Conservation (phyloP, 352 stramenopile species). For the Phytophthora fragariaefolia region DNA sequence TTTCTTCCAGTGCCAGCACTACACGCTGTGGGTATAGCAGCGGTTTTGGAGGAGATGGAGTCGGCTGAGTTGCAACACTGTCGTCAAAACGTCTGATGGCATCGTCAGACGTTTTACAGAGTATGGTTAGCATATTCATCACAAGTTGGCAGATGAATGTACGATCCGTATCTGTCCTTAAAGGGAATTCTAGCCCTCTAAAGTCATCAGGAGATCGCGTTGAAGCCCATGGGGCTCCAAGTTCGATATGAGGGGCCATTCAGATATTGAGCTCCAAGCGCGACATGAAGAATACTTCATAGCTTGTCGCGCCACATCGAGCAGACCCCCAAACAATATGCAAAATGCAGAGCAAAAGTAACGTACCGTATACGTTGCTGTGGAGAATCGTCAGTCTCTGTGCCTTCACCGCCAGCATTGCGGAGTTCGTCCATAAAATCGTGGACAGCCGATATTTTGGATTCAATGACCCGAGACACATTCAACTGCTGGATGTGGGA, state of each 20-base stretch:
- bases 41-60: slow-evolving; percentile 35
- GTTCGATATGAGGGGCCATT: slow-evolving; percentile 35
- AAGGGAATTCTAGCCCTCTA: slow-evolving; percentile 83
- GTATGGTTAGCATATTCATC: slow-evolving; percentile 9
- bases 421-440: slow-evolving; percentile 70
- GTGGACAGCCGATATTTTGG: slow-evolving; percentile 63
- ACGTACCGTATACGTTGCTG: slow-evolving; percentile 59
- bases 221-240: slow-evolving; percentile 9
- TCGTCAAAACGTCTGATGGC: slow-evolving; percentile 39
- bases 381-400: slow-evolving; percentile 60
- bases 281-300: slow-evolving; percentile 9
- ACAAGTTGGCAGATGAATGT: slow-evolving; percentile 37
- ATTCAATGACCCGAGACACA: slow-evolving; percentile 52
- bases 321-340: slow-evolving; percentile 24
- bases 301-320: slow-evolving; percentile 24
- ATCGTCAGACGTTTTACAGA: neutral
- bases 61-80: slow-evolving; percentile 35
- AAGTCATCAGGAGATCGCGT: slow-evolving; percentile 88
- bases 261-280: slow-evolving; percentile 17
- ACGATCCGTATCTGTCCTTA: slow-evolving; percentile 92
- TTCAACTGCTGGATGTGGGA: slow-evolving; percentile 36
- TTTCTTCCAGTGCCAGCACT: slow-evolving; percentile 49
- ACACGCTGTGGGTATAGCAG: slow-evolving; percentile 50
- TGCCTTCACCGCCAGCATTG: slow-evolving; percentile 51
- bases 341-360: slow-evolving; percentile 7